Evolutionary conservation across 2,329 filamentous ascomycete genomes (phyloP).

Genomic region (Zymoseptoria pseudotritici): DNA sequence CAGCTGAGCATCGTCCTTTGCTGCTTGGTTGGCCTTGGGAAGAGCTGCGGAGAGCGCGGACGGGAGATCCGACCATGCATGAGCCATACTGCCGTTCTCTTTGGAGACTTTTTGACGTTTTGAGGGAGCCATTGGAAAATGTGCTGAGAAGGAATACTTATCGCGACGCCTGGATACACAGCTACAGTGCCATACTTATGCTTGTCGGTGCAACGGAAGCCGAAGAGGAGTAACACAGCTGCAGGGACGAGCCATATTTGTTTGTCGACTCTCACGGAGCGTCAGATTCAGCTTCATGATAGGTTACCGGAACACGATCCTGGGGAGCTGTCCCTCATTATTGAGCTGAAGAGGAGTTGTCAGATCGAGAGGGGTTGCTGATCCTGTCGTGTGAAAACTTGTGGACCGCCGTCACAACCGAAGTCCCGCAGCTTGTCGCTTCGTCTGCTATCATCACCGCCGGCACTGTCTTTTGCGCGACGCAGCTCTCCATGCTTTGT

Average conservation of each 20-base stretch:
- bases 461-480: too few relatives aligned
- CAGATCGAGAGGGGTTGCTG: not conserved
- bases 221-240: not conserved
- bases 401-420: not conserved
- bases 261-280: not conserved
- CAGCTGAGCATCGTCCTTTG: constrained; percentile 23
- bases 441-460: not conserved
- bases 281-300: not conserved
- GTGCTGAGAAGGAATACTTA: not conserved
- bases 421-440: not conserved
- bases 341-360: not conserved
- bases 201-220: not conserved
- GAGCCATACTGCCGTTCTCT: constrained; percentile 15
- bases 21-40: constrained; percentile 23
- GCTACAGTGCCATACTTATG: not conserved
- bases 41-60: constrained; percentile 19
- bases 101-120: constrained; percentile 16
- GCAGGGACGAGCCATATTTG: not conserved
- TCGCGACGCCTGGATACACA: too few relatives aligned
- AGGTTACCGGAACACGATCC: not conserved
- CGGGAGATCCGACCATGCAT: constrained; percentile 27
- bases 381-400: not conserved
- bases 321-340: constrained; percentile 6
- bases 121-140: constrained; percentile 7
- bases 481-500: too few relatives aligned